Percentiles rank a stretch among this genome's conserved stretches.
Conservation (phyloP, 1,284 basidiomycete species). For the Pascua guehoae region DNA sequence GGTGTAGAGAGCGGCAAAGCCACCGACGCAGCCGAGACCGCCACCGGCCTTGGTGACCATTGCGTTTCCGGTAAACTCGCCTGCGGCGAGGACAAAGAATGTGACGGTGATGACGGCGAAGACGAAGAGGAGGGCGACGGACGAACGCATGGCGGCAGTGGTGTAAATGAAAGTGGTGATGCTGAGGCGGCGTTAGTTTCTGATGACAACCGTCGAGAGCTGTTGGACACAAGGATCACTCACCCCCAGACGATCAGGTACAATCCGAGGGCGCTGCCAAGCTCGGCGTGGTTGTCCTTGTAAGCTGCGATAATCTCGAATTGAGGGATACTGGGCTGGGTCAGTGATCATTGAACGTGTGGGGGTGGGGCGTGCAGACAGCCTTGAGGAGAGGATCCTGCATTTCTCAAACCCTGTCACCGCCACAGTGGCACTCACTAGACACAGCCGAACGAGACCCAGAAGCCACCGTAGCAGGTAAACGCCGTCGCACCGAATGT, state of each 20-base stretch:
- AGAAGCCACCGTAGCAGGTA: conserved; percentile 70
- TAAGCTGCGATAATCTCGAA: conserved; percentile 54
- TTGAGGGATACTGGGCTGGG: conserved; percentile 29
- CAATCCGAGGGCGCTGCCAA: conserved; percentile 51
- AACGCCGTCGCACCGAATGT: conserved; percentile 65
- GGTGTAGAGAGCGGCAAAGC: conserved; percentile 43
- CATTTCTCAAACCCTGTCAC: too few relatives aligned
- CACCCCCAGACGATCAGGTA: conserved; percentile 48
- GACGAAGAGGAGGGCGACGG: conserved; percentile 44
- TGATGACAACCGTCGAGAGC: background rate
- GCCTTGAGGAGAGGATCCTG: too few relatives aligned
- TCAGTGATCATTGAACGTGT: conserved; percentile 5
- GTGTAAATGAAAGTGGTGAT: conserved; percentile 18
- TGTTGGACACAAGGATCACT: background rate
- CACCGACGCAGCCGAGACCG: conserved; percentile 57
- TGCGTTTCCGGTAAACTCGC: conserved; percentile 35
- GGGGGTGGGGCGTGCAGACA: conserved; percentile 2
- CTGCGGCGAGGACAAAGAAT: conserved; percentile 50
- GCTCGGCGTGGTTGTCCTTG: conserved; percentile 51
- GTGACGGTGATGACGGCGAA: conserved; percentile 66
- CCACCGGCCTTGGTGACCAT: conserved; percentile 63
- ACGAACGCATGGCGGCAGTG: conserved; percentile 7
- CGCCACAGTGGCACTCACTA: background rate
- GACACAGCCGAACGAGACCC: conserved; percentile 46
- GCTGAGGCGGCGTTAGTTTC: background rate